These are phyloP conservation scores for Cicer judaicum DNA, from an alignment of 306 rosid species.

Conservation along the genomic window DNA sequence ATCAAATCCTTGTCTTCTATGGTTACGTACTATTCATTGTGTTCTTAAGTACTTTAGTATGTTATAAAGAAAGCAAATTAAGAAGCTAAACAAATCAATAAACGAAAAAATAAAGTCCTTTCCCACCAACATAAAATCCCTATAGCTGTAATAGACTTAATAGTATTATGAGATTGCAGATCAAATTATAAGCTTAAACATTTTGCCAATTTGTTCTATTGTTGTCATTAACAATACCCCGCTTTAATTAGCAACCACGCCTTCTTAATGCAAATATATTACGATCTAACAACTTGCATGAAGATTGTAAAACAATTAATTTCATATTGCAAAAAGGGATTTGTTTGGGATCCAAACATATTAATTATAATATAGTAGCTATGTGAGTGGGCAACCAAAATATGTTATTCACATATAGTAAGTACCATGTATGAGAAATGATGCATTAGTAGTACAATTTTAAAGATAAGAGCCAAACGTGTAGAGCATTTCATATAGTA, in stretches of 20 bases:
- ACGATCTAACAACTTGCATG: constrained; percentile 49
- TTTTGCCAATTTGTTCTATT: constrained; percentile 32
- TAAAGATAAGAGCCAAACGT: not conserved
- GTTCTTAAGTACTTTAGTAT: no score
- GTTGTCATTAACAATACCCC: not conserved
- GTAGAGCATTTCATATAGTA: not conserved
- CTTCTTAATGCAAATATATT: constrained; percentile 25
- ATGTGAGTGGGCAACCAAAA: not conserved
- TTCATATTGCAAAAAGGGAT: not conserved
- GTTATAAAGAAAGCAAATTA: no score
- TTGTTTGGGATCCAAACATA: constrained; percentile 1
- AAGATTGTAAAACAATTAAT: constrained; percentile 16
- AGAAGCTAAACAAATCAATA: no score
- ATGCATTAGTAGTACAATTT: not conserved
- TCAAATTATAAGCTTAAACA: constrained; percentile 23
- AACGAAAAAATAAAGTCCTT: not conserved
- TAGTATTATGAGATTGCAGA: constrained; percentile 10
- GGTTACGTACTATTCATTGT: no score
- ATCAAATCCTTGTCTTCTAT: no score
- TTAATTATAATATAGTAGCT: not conserved
- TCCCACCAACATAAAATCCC: constrained; percentile 30
- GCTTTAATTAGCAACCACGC: constrained; percentile 41
- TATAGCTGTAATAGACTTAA: not conserved
- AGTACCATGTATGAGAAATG: not conserved
- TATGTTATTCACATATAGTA: constrained; percentile 1